Base-by-base conservation (phyloP, 2,329 filamentous ascomycete species). In the Penicillium sp. region DNA sequence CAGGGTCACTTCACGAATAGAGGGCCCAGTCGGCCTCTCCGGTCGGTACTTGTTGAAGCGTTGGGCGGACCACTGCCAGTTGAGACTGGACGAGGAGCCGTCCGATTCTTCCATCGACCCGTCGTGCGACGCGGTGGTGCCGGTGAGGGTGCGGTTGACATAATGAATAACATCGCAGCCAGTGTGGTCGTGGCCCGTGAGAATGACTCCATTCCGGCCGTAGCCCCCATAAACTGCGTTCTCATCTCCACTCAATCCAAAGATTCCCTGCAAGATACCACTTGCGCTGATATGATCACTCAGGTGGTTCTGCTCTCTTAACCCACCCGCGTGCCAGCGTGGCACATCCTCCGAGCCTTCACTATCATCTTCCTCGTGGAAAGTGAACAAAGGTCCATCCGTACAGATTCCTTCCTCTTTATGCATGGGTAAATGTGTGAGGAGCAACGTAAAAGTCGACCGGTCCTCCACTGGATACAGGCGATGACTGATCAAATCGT, bases 181-280 rank as follows among this genome's bases (percentile, higher is more conserved):
- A 57, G 87, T 88, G 66, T 98, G 93, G 63, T 98, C 93, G 65
- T 98, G 93, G 0, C 93, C 93, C 42, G 90, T 96, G 35, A 98
- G 71, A 26, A 98, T 83, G 5, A 97, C 72, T 1, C 91, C 90
- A 7, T 75, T 78, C 12, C 88, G 76, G 1, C 89, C 88, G 44
- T 72, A 71, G 1, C 89, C 89, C 9, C 69, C 64, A 0, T 75
- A 82, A 0, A 81, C 73, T 0, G 80, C 85, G 28, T 72, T 67
- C 1, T 72, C 59, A 53, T 87, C 78, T 5, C 79, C 81, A 60
- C 76, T 87, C 69, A 93, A 82, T 9, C 89, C 89, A 56, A 88
- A 90, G 2, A 97, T 79, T 1, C 89, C 88, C 66, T 94, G 84
- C 1, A 96, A 72, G n/a, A 96, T 81, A 1, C 84, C 85, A 44